Evolutionary conservation across 257 asterid species (phyloP).

Genomic region (Jaltomata sinuosa): DNA sequence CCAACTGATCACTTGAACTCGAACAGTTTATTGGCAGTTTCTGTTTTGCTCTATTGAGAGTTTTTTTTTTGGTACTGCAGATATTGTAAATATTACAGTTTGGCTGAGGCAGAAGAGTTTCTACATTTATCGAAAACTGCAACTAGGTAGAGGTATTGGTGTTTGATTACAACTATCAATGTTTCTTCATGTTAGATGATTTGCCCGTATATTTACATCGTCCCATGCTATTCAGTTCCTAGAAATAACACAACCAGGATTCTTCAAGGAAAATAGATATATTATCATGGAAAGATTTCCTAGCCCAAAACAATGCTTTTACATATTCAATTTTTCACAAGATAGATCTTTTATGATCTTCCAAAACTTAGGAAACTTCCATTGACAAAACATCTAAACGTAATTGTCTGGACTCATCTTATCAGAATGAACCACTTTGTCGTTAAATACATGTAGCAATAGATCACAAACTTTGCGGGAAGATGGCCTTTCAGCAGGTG

Average conservation of each 20-base stretch:
- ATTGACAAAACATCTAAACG: background rate
- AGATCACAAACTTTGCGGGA: constrained; percentile 60
- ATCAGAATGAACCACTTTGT: constrained; percentile 32
- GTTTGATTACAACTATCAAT: background rate
- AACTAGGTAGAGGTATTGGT: too few species aligned
- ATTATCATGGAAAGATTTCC: background rate
- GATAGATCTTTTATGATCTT: background rate
- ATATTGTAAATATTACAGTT: too few species aligned
- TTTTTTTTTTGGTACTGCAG: too few species aligned
- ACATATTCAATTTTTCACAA: background rate
- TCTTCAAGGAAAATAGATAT: background rate
- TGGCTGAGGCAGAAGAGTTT: too few species aligned
- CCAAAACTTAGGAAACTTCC: background rate
- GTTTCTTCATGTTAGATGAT: background rate
- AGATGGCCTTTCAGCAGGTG: constrained; percentile 79
- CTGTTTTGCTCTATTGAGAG: background rate
- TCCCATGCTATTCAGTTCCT: background rate
- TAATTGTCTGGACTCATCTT: constrained; percentile 42
- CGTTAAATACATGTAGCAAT: constrained; percentile 43
- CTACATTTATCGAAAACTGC: too few species aligned
- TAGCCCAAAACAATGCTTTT: background rate
- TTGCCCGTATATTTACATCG: background rate
- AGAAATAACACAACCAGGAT: background rate
- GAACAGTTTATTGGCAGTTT: too few species aligned
- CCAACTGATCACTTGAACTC: background rate